These are phyloP conservation scores for Cordyceps pruinosa DNA, from an alignment of 2,329 filamentous ascomycete genomes.

Conservation along the genomic window DNA sequence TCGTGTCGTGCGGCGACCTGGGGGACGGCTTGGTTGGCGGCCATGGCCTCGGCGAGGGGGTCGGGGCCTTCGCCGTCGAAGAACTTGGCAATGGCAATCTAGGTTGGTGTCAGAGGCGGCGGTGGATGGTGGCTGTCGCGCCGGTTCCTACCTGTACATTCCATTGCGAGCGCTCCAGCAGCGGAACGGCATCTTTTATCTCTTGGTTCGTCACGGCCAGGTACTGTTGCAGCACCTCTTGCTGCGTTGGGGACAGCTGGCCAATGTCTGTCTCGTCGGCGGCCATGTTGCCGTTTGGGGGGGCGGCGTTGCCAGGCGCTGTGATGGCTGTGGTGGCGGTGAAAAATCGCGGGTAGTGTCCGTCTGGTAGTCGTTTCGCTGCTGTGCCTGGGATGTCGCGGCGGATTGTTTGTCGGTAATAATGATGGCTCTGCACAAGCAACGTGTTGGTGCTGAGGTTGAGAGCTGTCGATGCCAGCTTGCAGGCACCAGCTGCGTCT, in stretches of 20 bases:
- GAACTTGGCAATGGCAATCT: conserved; percentile 96
- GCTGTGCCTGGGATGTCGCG: too few relatives aligned
- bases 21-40: conserved; percentile 51
- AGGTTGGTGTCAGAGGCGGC: background rate
- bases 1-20: conserved; percentile 60
- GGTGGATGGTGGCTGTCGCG: too few relatives aligned
- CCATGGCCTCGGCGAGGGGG: conserved; percentile 67
- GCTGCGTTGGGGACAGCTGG: conserved; percentile 70
- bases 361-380: too few relatives aligned
- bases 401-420: background rate
- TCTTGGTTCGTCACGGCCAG: conserved; percentile 83
- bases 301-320: background rate
- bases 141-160: conserved; percentile 66
- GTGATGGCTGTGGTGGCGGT: background rate
- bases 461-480: background rate
- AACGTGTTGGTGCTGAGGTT: too few relatives aligned
- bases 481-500: background rate
- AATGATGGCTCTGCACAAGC: background rate
- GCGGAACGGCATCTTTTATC: conserved; percentile 63
- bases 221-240: conserved; percentile 80
- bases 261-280: conserved; percentile 45
- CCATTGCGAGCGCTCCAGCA: conserved; percentile 87
- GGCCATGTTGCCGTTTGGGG: conserved; percentile 23
- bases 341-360: background rate
- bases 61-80: conserved; percentile 92